Evolutionary conservation across 768 basidiomycete species (phyloP), one percentile per base, ranked within the genome.

Genomic region (Tricholoma sp.): DNA sequence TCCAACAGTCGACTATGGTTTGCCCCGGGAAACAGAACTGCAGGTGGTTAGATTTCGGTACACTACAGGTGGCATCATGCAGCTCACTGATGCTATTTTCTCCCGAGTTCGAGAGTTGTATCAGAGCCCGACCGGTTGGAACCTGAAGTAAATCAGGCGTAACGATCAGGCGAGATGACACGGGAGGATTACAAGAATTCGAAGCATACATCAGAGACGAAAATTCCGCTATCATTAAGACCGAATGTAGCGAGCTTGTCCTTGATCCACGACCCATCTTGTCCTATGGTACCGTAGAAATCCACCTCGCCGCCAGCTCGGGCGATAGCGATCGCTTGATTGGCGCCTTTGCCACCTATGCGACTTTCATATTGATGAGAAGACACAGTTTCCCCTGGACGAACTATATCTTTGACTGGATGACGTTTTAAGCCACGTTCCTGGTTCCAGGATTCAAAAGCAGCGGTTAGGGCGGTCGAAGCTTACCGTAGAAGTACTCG

Each of bases 311-410:
- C 81, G 11, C 80, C 80, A 13, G 84, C 83, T 37, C 74, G 74
- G 0, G 78, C 76, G 18, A 84, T 72, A 2, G 84, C 81, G 6
- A 80, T 78, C 6, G 84, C 81, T 65, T 86, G 84, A 65, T 86
- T 86, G 8, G 80, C 83, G 33, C 84, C 84, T 64, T 85, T 85
- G 1, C 84, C 84, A 4, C 84, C 84, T 2, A 78, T 72, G 0
- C 79, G 74, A 50, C 78, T 75, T 50, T 78, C 76, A 52, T 81
- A 76, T 1, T 59, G 63, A 29, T 69, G 66, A 7, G 84, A 84
- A 1, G 82, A 82, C 29, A 84, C 78, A 4, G 84, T 86, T 66
- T 85, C 78, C 31, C 83, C 83, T 1, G 83, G 81, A 34, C 74
- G 76, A 13, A 76, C 79, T 36, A 86, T 78, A 51, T 75, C 68